phyloP scores from a whole-genome alignment of 768 basidiomycete species.

The Tricholoma sp. region DNA sequence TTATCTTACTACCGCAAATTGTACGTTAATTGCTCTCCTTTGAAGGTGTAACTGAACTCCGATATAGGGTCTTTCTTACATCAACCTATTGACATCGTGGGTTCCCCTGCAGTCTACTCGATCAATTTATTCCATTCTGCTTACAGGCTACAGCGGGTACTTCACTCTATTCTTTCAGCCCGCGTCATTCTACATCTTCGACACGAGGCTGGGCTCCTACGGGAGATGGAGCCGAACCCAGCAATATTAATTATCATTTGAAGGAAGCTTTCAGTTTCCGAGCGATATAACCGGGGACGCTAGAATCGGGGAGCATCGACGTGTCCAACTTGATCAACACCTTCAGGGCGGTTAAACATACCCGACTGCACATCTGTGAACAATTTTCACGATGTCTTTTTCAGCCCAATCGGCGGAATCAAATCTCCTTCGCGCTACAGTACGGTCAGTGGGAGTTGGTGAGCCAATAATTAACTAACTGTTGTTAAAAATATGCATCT shows the following conservation, averaged over 20 bases:
- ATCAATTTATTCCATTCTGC: neutral
- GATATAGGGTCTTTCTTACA: neutral
- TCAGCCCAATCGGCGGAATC: neutral
- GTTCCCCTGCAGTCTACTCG: neutral
- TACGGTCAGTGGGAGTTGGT: neutral
- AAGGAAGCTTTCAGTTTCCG: neutral
- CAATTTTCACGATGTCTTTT: neutral
- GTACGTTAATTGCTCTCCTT: neutral
- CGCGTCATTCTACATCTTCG: slow-evolving; percentile 1
- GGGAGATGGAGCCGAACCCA: neutral
- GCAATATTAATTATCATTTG: neutral
- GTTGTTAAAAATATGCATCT: too few relatives aligned
- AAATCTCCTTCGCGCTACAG: neutral
- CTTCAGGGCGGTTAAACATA: neutral
- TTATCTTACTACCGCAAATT: neutral
- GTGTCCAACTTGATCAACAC: neutral
- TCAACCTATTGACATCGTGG: neutral
- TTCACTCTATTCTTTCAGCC: neutral
- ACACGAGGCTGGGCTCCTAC: neutral
- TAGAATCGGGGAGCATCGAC: neutral
- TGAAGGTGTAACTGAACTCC: neutral
- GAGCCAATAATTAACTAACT: neutral
- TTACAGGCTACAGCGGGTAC: neutral
- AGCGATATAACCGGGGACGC: neutral
- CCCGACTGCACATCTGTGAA: neutral